These are phyloP conservation scores for Bryum argenteum DNA, from an alignment of 225 moss, liverwort and hornwort species.

Conservation along the genomic window DNA sequence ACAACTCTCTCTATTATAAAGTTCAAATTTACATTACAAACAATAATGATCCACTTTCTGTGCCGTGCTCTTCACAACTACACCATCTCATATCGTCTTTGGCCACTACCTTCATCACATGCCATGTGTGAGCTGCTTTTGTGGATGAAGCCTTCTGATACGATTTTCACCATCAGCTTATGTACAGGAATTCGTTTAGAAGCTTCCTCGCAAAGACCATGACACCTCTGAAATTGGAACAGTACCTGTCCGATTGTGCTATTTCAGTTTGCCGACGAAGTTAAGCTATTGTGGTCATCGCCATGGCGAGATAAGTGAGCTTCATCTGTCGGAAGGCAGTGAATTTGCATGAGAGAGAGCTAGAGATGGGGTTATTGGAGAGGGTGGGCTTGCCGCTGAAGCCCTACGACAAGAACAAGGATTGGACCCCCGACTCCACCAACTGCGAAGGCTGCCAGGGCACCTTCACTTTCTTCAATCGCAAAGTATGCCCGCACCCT, in stretches of 20 bases:
- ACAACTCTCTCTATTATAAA: too few species aligned
- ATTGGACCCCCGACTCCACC: constrained; percentile 85
- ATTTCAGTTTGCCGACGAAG: background rate
- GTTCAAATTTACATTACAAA: too few species aligned
- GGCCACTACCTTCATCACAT: too few species aligned
- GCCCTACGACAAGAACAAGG: constrained; percentile 75
- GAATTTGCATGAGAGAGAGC: constrained; percentile 33
- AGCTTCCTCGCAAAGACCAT: too few species aligned
- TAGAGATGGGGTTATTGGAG: constrained; percentile 64
- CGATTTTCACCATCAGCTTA: too few species aligned
- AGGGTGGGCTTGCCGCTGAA: constrained; percentile 91
- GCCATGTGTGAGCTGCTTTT: too few species aligned
- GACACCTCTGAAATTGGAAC: background rate
- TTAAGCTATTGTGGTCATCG: too few species aligned
- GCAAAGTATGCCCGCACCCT: constrained; percentile 62
- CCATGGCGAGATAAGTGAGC: constrained; percentile 1
- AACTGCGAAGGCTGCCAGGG: constrained; percentile 75
- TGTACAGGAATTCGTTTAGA: too few species aligned
- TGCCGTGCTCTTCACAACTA: too few species aligned
- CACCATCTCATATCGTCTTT: too few species aligned
- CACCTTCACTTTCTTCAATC: constrained; percentile 75
- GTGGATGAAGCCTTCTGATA: too few species aligned
- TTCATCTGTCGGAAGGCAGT: background rate
- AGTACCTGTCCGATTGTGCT: background rate
- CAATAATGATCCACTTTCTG: too few species aligned